Evolutionary conservation across 2,329 filamentous ascomycete genomes (phyloP), one percentile per base, ranked within the genome.

Genomic region (Colletotrichum incanum): DNA sequence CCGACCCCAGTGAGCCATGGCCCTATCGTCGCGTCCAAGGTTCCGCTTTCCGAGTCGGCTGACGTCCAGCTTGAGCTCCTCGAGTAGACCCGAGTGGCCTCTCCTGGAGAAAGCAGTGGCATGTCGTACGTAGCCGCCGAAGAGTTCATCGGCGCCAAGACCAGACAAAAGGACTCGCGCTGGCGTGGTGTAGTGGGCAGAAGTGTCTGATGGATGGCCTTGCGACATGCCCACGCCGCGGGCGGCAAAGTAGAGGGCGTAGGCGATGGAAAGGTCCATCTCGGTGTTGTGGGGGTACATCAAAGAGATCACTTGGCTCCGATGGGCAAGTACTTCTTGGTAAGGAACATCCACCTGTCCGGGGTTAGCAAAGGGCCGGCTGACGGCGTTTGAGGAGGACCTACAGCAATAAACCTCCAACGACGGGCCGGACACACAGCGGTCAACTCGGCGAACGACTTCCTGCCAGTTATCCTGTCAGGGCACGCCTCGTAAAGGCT

Each of bases 261-360:
- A 93, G 0, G 94, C 93, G 76, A 99, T 99, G 4, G 96, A 99
- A 0, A 99, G 86, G 78, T 99, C 96, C 96, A 99, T 99, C 82
- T 99, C 96, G 0, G 96, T 99, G 76, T 98, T 96, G 82, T 99
- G 96, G 0, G 96, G 96, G 76, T 93, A 88, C 80, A 99, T 98
- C 23, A 99, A 86, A 2, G 90, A 87, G 47, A 95, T 88, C 26
- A 99, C 89, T 34, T 87, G 87, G 3, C 87, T 78, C 73, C 94
- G 90, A 77, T 97, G 93, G 2, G 87, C 86, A 54, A 91, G 79
- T 0, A 92, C 93, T 76, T 97, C 93, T 7, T 86, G 79, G 79
- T 96, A 98, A 0, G 96, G 93, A 37, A 99, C 86, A 78, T 99
- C 93, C 67, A 98, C 87, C 86, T 92, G 73, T 14, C 23, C 2